Base-by-base conservation (phyloP, 2,329 filamentous ascomycete genomes). In the Colletotrichum incanum region DNA sequence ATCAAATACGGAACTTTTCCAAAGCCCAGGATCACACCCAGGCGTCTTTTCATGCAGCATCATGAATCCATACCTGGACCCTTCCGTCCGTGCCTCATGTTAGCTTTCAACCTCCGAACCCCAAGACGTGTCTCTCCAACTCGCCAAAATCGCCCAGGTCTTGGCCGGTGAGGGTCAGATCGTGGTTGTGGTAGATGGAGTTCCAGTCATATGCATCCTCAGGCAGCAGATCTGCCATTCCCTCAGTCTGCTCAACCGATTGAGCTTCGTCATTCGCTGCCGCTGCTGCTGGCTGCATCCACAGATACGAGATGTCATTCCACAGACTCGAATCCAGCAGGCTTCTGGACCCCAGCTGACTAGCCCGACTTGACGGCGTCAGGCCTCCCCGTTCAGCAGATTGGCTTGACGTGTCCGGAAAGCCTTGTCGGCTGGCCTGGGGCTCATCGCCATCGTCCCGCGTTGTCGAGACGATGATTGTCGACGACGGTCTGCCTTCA, bases 241-340 rank as follows among this genome's bases (percentile, higher is more conserved):
- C 65, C 14, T 55, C 34, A 23, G 67, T 8, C 23, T 41, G 55
- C 26, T 43, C 64, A 9, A 52, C 14, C 11, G 49, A 20, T 18
- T 49, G 39, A 1, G 23, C 31, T 12, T 61, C 67, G 5, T 67
- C 63, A 3, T 34, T n/a, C 18, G 18, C 20, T 7, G 14, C 28
- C 28, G 28, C 23, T 5, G 6, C 43, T 11, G 56, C 9, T 12
- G 56, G 56, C 41, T 58, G 58, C 64, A 67, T 47, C 68, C 68
- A 71, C 31, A 71, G 26, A 20, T 71, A 71, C 34, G 68, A 71
- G 4, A 71, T 71, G 34, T 68, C 68, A 20, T 71, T 71, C 64
- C 68, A 71, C 26, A 71, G n/a, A 43, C 68, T 68, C 43, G 68
- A 68, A n/a, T 71, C 68, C n/a, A 71, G 3, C 31, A 71, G 18